Evolutionary conservation across 768 basidiomycete species (phyloP), one percentile per base, ranked within the genome.

Genomic region (Mycena filopes): DNA sequence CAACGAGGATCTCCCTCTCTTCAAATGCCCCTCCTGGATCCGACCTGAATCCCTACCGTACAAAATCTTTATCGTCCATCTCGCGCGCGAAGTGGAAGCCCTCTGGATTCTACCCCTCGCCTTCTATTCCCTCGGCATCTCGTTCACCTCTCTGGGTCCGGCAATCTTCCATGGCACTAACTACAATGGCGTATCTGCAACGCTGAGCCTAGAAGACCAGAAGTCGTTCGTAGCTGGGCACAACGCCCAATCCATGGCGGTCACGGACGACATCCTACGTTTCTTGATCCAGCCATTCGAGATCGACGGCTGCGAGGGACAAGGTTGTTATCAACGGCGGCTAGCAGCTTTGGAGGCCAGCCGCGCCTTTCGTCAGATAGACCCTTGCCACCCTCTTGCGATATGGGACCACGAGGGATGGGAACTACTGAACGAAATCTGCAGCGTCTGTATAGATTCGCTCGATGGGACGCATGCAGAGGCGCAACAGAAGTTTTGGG

Each of bases 241-340:
- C 5, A 42, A n/a, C 4, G 33, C 31, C 5, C 55, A 56, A 25
- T 31, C 18, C 43, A 15, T 1, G 2, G 13, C 4, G 11, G 20
- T 13, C n/a, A 8, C 5, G 2, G n/a, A 16, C 1, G 43, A 31
- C n/a, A 45, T 31, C 21, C 28, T 56, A 7, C 26, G 12, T 13
- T 56, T 56, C 45, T 25, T 56, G 13, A 6, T 42, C n/a, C 10
- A 46, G 21, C 42, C 55, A 3, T 26, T 13, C 16, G n/a, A 28
- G n/a, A 45, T 56, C 29, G 28, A 13, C 6, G 43, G 55, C 10
- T 56, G 55, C n/a, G n/a, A n/a, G n/a, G n/a, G n/a, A n/a, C n/a
- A n/a, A n/a, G n/a, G n/a, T n/a, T n/a, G n/a, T n/a, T n/a, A n/a
- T n/a, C n/a, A n/a, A n/a, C n/a, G n/a, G n/a, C n/a, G n/a, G n/a